Percentiles rank a stretch among this genome's conserved stretches.
These are phyloP conservation scores for Schwanniomyces polymorphus DNA, from an alignment of 805 yeast genomes.

Conservation along the genomic window DNA sequence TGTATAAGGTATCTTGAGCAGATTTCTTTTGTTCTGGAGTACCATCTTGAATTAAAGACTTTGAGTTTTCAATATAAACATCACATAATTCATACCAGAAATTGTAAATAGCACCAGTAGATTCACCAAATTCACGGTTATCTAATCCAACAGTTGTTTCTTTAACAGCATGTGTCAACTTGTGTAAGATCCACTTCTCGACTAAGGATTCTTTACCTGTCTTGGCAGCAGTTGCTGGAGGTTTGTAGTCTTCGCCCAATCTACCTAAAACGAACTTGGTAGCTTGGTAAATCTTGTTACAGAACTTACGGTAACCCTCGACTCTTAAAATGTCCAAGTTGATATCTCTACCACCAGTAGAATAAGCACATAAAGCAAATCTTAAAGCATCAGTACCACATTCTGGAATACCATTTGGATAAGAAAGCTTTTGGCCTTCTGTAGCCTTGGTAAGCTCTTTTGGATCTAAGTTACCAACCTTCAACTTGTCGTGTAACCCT, in stretches of 20 bases:
- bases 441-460: constrained; percentile 84
- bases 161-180: constrained; percentile 69
- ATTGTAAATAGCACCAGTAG: constrained; percentile 84
- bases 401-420: constrained; percentile 97
- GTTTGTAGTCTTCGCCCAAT: constrained; percentile 83
- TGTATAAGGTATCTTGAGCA: constrained; percentile 92
- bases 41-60: constrained; percentile 89
- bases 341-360: constrained; percentile 98
- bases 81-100: constrained; percentile 98
- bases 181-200: constrained; percentile 95
- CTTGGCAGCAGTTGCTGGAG: constrained; percentile 63
- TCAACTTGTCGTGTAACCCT: constrained; percentile 74
- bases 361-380: constrained; percentile 96
- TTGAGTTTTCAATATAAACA: constrained; percentile 96
- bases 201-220: constrained; percentile 87
- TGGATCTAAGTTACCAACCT: constrained; percentile 83
- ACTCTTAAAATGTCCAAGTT: constrained; percentile 94
- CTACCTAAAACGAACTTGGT: constrained; percentile 94
- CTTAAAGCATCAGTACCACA: constrained; percentile 99
- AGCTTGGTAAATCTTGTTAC: constrained; percentile 99
- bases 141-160: constrained; percentile 68
- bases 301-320: constrained; percentile 98
- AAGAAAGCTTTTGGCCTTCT: constrained; percentile 82
- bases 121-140: constrained; percentile 82
- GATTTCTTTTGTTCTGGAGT: constrained; percentile 78